These are phyloP conservation scores for Fraxinus excelsior DNA, from an alignment of 257 asterid species.

Conservation along the genomic window DNA sequence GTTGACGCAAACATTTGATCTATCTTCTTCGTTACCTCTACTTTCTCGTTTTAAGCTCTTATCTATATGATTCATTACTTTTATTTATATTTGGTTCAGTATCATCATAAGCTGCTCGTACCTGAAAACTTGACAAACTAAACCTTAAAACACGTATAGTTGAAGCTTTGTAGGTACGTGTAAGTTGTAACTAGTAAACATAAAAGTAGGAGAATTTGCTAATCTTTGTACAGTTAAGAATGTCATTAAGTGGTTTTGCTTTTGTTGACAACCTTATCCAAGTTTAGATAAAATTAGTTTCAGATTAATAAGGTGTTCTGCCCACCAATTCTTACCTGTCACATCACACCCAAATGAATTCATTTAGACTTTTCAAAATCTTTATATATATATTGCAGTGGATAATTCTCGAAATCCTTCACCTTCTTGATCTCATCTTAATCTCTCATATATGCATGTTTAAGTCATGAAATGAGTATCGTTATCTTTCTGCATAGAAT, in stretches of 20 bases:
- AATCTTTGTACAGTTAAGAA: neutral
- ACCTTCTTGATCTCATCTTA: neutral
- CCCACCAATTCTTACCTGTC: constrained; percentile 39
- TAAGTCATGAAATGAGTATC: constrained; percentile 35
- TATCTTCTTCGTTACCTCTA: too few species aligned
- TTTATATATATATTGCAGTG: constrained; percentile 31
- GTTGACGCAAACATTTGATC: too few species aligned
- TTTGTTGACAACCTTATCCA: neutral
- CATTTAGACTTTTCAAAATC: constrained; percentile 23
- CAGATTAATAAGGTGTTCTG: neutral
- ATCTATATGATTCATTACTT: too few species aligned
- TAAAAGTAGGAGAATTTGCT: neutral
- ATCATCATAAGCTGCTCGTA: too few species aligned
- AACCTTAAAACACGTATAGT: too few species aligned
- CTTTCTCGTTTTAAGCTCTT: too few species aligned
- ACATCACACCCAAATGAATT: constrained; percentile 16
- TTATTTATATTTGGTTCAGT: too few species aligned
- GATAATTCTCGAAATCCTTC: constrained; percentile 26
- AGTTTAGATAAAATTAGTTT: neutral
- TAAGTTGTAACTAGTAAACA: neutral
- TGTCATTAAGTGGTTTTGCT: neutral
- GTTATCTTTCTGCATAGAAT: constrained; percentile 34
- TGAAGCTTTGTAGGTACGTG: neutral
- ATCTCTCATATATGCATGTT: neutral
- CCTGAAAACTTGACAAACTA: too few species aligned